Conservation (phyloP, 371 early-diverging fungal species). For the Quaeritorhiza haematococci region DNA sequence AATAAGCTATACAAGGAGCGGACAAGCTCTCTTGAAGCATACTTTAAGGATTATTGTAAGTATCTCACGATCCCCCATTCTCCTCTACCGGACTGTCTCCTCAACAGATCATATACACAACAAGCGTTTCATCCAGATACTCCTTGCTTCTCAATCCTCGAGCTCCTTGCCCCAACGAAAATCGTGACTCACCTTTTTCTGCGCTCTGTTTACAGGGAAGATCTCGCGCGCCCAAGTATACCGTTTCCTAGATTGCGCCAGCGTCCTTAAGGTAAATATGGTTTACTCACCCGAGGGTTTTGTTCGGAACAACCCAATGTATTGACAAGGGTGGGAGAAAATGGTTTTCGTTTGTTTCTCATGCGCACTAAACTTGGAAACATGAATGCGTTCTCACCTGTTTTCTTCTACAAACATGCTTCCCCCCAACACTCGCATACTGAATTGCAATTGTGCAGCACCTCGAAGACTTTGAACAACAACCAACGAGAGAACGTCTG, state of each 20-base stretch:
- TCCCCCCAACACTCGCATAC: not conserved
- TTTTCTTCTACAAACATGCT: too few species aligned
- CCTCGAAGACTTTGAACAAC: constrained; percentile 23
- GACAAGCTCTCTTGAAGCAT: constrained; percentile 27
- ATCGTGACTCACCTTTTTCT: not conserved
- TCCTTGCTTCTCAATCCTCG: not conserved
- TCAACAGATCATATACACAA: too few species aligned
- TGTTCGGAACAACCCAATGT: too few species aligned
- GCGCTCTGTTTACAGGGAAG: not conserved
- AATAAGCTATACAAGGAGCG: constrained; percentile 35
- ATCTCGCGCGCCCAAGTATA: constrained; percentile 42
- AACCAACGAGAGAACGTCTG: constrained; percentile 35
- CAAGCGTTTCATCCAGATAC: too few species aligned
- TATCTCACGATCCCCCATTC: constrained; percentile 1
- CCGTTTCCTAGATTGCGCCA: constrained; percentile 38
- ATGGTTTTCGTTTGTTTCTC: not conserved
- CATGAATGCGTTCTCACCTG: too few species aligned
- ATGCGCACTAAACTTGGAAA: constrained; percentile 1
- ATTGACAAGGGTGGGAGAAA: too few species aligned
- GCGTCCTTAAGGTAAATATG: constrained; percentile 29
- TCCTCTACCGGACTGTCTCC: too few species aligned
- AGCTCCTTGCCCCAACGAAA: not conserved
- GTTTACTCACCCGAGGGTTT: too few species aligned
- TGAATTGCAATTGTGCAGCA: constrained; percentile 13
- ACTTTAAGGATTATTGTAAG: constrained; percentile 37